These are phyloP conservation scores for Pseudogymnoascus sp. DNA, from an alignment of 2,329 filamentous ascomycete genomes.

Conservation along the genomic window DNA sequence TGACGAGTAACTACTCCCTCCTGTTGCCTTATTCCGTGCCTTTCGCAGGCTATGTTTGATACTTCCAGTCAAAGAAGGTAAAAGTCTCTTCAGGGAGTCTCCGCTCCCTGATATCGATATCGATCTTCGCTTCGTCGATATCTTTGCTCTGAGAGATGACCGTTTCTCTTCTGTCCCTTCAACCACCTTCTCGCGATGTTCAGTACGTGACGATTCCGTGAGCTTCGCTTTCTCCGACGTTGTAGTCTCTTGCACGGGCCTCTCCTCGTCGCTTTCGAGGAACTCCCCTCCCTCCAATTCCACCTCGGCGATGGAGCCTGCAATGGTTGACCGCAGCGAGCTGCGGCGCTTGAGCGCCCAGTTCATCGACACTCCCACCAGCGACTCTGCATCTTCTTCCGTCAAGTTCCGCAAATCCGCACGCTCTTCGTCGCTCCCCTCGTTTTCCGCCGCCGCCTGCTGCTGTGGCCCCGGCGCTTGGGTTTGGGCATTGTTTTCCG, in stretches of 20 bases:
- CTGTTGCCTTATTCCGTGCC: not conserved
- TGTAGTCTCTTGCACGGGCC: slow-evolving; percentile 18
- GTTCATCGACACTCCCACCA: slow-evolving; percentile 52
- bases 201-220: slow-evolving; percentile 33
- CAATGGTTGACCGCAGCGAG: slow-evolving; percentile 23
- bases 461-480: not conserved
- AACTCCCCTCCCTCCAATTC: slow-evolving; percentile 36
- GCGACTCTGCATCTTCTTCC: slow-evolving; percentile 48
- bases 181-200: slow-evolving; percentile 32
- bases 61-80: slow-evolving; percentile 24
- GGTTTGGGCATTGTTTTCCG: not conserved
- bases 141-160: slow-evolving; percentile 16
- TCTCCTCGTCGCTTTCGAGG: slow-evolving; percentile 30
- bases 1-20: not conserved
- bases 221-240: not conserved
- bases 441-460: not conserved
- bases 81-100: slow-evolving; percentile 46
- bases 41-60: not conserved
- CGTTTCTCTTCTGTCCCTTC: slow-evolving; percentile 24
- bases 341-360: slow-evolving; percentile 46
- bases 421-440: not conserved
- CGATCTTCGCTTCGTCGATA: slow-evolving; percentile 37
- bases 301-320: slow-evolving; percentile 38
- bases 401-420: slow-evolving; percentile 10
- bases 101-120: slow-evolving; percentile 41